Evolutionary conservation across 192 early-diverging fungal species (phyloP), one percentile per base, ranked within the genome.

Genomic region (Jimgerdemannia lactiflua): DNA sequence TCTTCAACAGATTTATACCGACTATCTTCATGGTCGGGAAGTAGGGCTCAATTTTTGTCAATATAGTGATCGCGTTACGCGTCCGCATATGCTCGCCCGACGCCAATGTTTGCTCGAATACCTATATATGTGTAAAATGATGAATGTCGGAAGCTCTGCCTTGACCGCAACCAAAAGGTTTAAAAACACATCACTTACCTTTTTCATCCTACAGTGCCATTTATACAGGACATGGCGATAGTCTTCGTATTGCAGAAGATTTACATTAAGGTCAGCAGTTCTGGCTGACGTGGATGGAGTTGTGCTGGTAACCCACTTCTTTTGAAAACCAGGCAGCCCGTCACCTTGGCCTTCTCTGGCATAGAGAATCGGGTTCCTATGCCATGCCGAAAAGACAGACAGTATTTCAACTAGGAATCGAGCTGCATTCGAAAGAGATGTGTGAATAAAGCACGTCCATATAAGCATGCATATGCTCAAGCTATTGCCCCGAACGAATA

Each of bases 61-160:
- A 81, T 11, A 95, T 86, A 39, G 92, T 77, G 65, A 95, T 91
- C 4, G 92, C 77, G 73, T 96, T 96, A 11, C 92, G 88, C 70
- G 92, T 88, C 71, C 90, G 87, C 77, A 92, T 88, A 70, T 91
- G 90, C 69, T 96, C 93, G 7, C 73, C 78, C 3, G 91, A 92
- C 8, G 83, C 75, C 17, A 94, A 74, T 41, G 82, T 77, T 4
- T 73, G 69, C 14, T 78, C 77, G 43, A 90, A 83, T 0, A 78
- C 67, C 64, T 65, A 54, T 54, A 54, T 7, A 54, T 42, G 69
- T 66, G 76, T 41, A 63, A n/a, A 64, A 14, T 66, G 41, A 63
- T 59, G 74, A 70, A 8, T 3, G 19, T 19, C 43, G 63, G 66
- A 17, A 6, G 44, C 7, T 40, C 42, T 3, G 3, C 9, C 6